These are phyloP conservation scores for Paracoccidioides lutzii DNA, from an alignment of 2,329 filamentous ascomycete genomes.

Conservation along the genomic window DNA sequence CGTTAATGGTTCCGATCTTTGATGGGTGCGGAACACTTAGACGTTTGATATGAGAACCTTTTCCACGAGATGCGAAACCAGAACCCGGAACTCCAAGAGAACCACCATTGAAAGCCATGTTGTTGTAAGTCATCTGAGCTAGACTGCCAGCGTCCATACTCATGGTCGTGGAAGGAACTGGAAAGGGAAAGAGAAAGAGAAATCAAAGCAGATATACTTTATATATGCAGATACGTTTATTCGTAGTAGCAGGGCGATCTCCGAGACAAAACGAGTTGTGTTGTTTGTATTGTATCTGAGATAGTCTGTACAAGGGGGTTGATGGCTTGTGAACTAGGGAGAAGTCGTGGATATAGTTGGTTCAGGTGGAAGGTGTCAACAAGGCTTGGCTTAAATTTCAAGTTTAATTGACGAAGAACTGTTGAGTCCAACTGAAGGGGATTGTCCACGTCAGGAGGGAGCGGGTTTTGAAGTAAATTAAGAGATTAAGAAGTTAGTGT, in stretches of 20 bases:
- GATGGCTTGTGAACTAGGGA: background rate
- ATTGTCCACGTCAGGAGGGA: background rate
- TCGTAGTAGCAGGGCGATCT: slow-evolving; percentile 4
- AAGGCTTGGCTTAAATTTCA: background rate
- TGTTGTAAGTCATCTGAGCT: slow-evolving; percentile 95
- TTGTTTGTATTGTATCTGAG: background rate
- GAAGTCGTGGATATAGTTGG: background rate
- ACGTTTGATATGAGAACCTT: slow-evolving; percentile 80
- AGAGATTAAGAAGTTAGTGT: background rate
- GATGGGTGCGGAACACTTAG: slow-evolving; percentile 60
- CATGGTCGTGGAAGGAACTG: slow-evolving; percentile 18
- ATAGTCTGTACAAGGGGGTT: background rate
- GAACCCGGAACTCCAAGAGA: slow-evolving; percentile 63
- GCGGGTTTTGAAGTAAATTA: background rate
- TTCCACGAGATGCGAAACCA: slow-evolving; percentile 73
- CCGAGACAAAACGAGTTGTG: background rate
- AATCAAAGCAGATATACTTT: slow-evolving; percentile 13
- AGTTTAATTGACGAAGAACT: background rate
- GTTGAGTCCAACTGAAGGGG: background rate
- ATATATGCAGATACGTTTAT: slow-evolving; percentile 12
- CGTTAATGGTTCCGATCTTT: slow-evolving; percentile 56
- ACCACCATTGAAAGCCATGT: slow-evolving; percentile 53
- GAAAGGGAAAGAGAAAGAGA: slow-evolving; percentile 8
- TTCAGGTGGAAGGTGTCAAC: background rate
- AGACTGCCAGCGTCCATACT: slow-evolving; percentile 92